Evolutionary conservation across 257 asterid genomes (phyloP), one percentile per base, ranked within the genome.

Genomic region (Capsicum rhomboideum): DNA sequence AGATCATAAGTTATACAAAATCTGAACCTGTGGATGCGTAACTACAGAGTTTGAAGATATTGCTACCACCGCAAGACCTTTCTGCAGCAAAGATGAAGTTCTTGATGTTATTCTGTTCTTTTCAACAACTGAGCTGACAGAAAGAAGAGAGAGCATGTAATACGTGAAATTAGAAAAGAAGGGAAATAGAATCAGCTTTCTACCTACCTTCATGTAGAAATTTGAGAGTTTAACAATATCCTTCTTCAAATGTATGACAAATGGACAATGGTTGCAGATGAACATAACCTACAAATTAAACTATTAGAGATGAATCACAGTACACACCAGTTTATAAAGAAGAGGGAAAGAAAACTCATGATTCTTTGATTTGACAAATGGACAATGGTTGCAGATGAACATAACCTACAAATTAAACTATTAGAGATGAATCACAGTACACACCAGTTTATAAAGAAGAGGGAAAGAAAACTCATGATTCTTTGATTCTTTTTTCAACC

Each of bases 381-480:
- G 98, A 84, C 98, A 94, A 82, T 94, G 98, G 85, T 94, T 94
- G 93, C 98, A 94, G 67, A 93, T 91, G 87, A 92, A 93, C 97
- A 94, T 92, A 53, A 93, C 97, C 98, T 94, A 87, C 84, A 26
- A 26, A 68, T 21, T 71, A 85, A 50, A 77, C 26, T 78, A 42
- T n/a, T 37, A 53, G 82, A 31, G 50, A 23, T 79, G 40, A n/a
- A 49, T 63, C 4, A 28, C 46, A 77, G 82, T 16, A 49, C 26
- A 77, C 16, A 17, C 28, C 28, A 17, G 82, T 16, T 50, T 26
- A 50, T 50, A 77, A 49, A 77, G 61, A 75, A 77, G 63, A 28
- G 26, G 63, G 56, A 56, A 54, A 75, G 40, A 55, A 77, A 49
- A 50, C 16, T 31, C 44, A 77, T 50, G 26, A 52, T 52, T 50